Conservation (phyloP, 2,329 filamentous ascomycete species). For the Hypoxylon sp. region DNA sequence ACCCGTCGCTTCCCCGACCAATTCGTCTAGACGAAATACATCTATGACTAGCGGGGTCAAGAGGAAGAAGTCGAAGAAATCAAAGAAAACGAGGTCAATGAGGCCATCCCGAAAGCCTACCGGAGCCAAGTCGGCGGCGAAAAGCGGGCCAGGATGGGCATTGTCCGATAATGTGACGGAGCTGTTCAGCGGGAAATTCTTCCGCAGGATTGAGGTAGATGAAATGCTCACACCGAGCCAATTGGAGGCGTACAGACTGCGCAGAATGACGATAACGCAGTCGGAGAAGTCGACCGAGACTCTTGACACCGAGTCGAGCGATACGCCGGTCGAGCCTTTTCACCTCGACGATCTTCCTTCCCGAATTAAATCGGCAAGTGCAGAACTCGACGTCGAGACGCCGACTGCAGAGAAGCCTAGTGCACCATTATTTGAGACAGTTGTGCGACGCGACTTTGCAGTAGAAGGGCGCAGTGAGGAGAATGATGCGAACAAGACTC, state of each 20-base stretch:
- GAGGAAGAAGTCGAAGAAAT: conserved; percentile 59
- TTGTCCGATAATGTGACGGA: conserved; percentile 71
- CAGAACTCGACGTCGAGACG: conserved; percentile 51
- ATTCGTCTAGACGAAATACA: conserved; percentile 49
- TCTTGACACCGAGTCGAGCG: conserved; percentile 54
- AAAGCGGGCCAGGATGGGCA: conserved; percentile 64
- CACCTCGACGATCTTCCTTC: conserved; percentile 64
- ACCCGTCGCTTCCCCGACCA: conserved; percentile 42
- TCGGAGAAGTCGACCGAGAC: conserved; percentile 54
- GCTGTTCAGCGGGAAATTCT: conserved; percentile 68
- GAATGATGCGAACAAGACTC: conserved; percentile 17
- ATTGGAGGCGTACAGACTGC: conserved; percentile 63
- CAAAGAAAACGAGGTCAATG: conserved; percentile 44
- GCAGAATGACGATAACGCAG: conserved; percentile 56
- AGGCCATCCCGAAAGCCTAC: conserved; percentile 49
- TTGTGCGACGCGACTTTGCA: conserved; percentile 49
- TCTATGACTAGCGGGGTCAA: conserved; percentile 57
- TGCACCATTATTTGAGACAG: conserved; percentile 47
- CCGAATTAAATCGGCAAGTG: conserved; percentile 59
- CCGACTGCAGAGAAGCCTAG: conserved; percentile 51
- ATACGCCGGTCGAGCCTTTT: conserved; percentile 65
- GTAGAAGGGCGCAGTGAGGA: conserved; percentile 41
- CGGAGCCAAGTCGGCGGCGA: conserved; percentile 48
- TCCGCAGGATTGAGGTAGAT: conserved; percentile 70
- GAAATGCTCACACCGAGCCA: conserved; percentile 71